These are phyloP conservation scores for Zarea fungicola DNA, from an alignment of 2,329 filamentous ascomycete species.

Conservation along the genomic window DNA sequence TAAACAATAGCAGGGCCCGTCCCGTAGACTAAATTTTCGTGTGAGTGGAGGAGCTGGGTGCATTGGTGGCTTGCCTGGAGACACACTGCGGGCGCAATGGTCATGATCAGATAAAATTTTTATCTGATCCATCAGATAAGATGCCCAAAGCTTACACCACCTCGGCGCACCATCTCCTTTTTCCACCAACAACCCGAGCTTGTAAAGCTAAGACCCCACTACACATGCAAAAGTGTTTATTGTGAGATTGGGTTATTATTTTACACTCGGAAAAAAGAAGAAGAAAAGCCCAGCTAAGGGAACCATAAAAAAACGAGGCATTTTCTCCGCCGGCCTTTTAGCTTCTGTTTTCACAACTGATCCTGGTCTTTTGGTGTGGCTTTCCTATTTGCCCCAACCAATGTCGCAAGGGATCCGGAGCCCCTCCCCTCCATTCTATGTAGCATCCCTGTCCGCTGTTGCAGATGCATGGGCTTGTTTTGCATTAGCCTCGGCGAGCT, in stretches of 20 bases:
- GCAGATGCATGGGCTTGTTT: not conserved
- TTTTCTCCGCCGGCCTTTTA: not conserved
- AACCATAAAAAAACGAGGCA: not conserved
- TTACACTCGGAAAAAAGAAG: no score
- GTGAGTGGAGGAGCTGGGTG: conserved; percentile 3
- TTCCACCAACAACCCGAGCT: conserved; percentile 4
- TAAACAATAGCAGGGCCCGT: no score
- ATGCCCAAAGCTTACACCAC: conserved; percentile 11
- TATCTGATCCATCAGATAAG: conserved; percentile 22
- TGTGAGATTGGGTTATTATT: no score
- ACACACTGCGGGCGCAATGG: not conserved
- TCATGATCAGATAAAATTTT: conserved; percentile 16
- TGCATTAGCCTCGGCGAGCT: conserved; percentile 19
- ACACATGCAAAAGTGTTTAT: not conserved
- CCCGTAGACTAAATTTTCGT: not conserved
- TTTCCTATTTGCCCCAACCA: conserved; percentile 10
- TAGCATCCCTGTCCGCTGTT: no score
- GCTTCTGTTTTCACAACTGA: not conserved
- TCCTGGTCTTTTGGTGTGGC: not conserved
- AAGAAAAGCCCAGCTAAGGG: not conserved
- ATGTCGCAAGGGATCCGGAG: no score
- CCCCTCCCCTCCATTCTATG: no score
- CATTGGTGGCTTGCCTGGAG: conserved; percentile 4
- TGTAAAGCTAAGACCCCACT: not conserved
- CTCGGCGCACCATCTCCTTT: conserved; percentile 11